phyloP scores from a whole-genome alignment of 768 basidiomycete species.

The Suillus paluster region DNA sequence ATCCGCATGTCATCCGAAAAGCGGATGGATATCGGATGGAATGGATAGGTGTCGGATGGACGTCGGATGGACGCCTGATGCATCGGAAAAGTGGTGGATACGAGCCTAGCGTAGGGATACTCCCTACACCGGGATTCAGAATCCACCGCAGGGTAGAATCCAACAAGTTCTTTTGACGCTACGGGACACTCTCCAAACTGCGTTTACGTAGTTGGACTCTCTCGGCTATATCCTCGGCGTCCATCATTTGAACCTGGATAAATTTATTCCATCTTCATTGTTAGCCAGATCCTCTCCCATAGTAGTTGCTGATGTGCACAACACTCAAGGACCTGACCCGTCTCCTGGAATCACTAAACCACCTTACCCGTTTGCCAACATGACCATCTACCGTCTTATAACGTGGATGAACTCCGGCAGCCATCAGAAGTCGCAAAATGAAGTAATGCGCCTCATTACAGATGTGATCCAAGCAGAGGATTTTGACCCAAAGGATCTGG shows the following conservation, averaged over 20 bases:
- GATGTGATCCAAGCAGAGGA: slow-evolving; percentile 2
- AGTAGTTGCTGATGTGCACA: accelerated
- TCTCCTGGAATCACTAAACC: not conserved
- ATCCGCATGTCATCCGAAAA: too few relatives aligned
- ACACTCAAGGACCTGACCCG: not conserved
- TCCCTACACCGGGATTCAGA: not conserved
- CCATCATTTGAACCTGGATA: not conserved
- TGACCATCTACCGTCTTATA: slow-evolving; percentile 11
- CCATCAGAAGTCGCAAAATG: slow-evolving; percentile 6
- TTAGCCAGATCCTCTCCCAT: not conserved
- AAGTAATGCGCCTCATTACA: slow-evolving; percentile 1
- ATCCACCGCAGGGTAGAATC: not conserved
- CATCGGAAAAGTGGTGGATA: too few relatives aligned
- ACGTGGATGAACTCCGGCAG: slow-evolving; percentile 5
- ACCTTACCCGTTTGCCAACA: slow-evolving; percentile 11
- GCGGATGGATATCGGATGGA: too few relatives aligned
- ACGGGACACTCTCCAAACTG: not conserved
- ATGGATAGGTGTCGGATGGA: too few relatives aligned
- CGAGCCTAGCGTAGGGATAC: too few relatives aligned
- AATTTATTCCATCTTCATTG: not conserved
- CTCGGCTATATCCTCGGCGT: not conserved
- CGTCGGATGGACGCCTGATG: too few relatives aligned
- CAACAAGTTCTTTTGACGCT: not conserved
- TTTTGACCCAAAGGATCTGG: slow-evolving; percentile 11
- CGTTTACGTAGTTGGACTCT: not conserved